Evolutionary conservation across 2,329 filamentous ascomycete species (phyloP), one percentile per base, ranked within the genome.

Genomic region (Botryotinia calthae): DNA sequence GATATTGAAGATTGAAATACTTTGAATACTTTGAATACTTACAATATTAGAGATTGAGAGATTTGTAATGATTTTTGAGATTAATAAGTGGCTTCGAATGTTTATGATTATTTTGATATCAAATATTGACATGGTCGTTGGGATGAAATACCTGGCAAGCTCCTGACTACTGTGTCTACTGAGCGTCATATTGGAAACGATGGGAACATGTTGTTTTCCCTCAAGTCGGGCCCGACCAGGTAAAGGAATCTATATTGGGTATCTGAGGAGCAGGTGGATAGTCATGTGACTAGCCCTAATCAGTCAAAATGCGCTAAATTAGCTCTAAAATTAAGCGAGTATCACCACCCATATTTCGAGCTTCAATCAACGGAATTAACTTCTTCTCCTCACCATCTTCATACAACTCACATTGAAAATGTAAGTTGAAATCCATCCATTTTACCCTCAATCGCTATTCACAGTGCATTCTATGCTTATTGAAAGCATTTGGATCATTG

Each of bases 241-340:
- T 40, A n/a, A 66, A 65, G 48, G 28, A 65, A 48, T 65, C 44
- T 10, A 54, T 40, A 7, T 54, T 66, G 46, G 28, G 18, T 6
- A 25, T 66, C 63, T 51, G 20, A 3, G 37, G 14, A 54, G 54
- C 6, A 37, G 62, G 25, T 56, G n/a, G 12, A 1, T 6, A 25
- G 22, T 68, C 65, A 68, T 42, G 48, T 68, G 65, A 68, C 31
- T 56, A 70, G 67, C 68, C 56, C 56, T 64, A 70, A 64, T 25
- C 18, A 8, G 10, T 28, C 34, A 54, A 25, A 56, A n/a, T 25
- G 18, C 65, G 65, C 65, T 68, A 68, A 56, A 56, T 31, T 68
- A 68, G 65, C 34, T 56, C 48, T 1, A 44, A 68, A 68, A 10
- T 42, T 68, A 68, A 68, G 31, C 65, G 65, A 68, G 48, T 51